Percentiles rank a stretch among this genome's conserved stretches.
phyloP scores from a whole-genome alignment of 23 red algal species.

The Cyanidioschyzon merolae region DNA sequence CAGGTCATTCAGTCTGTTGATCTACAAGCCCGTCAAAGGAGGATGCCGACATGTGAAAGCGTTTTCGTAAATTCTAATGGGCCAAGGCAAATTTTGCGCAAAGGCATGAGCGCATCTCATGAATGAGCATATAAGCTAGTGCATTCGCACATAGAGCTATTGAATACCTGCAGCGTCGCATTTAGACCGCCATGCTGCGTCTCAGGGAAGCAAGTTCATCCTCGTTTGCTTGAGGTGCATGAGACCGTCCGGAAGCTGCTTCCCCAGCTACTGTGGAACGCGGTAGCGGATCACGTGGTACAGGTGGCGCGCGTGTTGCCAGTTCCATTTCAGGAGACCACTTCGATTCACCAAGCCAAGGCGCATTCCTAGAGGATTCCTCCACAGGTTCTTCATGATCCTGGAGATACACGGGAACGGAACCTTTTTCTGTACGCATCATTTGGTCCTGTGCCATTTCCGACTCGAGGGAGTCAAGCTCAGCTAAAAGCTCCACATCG shows the following conservation, averaged over 20 bases:
- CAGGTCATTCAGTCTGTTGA: too few species aligned
- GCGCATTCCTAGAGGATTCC: not conserved
- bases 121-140: too few species aligned
- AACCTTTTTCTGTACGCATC: constrained; percentile 2
- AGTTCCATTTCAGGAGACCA: not conserved
- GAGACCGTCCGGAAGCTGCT: not conserved
- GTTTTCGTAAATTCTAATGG: too few species aligned
- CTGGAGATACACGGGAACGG: constrained; percentile 7
- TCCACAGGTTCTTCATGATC: not conserved
- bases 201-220: not conserved
- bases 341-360: not conserved
- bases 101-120: too few species aligned
- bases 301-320: not conserved
- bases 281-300: not conserved
- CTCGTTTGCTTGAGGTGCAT: not conserved
- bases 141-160: too few species aligned
- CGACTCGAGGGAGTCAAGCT: constrained; percentile 26
- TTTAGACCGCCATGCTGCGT: constrained; percentile 11
- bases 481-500: constrained; percentile 18
- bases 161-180: too few species aligned
- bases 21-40: too few species aligned
- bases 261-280: not conserved
- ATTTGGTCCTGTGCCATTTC: constrained; percentile 17
- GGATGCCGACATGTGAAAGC: too few species aligned
- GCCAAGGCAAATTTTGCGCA: too few species aligned